phyloP scores from a whole-genome alignment of 192 early-diverging fungal genomes.

The Rhizophagus sp. region DNA sequence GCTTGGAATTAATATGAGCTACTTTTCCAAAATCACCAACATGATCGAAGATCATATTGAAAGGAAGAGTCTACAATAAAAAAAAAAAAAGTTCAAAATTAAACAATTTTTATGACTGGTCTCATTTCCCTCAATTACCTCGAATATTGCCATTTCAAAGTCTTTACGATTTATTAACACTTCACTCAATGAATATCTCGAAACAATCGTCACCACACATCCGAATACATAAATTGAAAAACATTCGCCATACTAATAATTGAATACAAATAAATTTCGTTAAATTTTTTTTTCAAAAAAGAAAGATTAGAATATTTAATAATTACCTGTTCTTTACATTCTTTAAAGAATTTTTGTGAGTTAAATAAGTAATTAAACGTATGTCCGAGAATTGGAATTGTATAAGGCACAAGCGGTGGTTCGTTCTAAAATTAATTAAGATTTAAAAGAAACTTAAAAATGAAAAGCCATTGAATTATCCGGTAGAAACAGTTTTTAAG shows the following conservation, averaged over 20 bases:
- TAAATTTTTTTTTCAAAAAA: background rate
- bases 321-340: constrained; percentile 5
- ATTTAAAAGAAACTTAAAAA: too few species aligned
- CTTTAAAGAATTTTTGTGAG: background rate
- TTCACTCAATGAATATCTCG: background rate
- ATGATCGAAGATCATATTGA: background rate
- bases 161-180: background rate
- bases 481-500: too few species aligned
- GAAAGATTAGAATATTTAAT: background rate
- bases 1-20: background rate
- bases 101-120: background rate
- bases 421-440: constrained; percentile 12
- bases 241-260: constrained; percentile 8
- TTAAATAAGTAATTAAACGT: background rate
- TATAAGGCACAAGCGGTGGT: constrained; percentile 8
- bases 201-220: background rate
- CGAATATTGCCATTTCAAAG: background rate
- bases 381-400: constrained; percentile 21
- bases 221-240: constrained; percentile 23
- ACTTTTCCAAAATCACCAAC: background rate
- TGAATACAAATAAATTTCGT: background rate
- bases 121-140: too few species aligned
- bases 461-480: too few species aligned
- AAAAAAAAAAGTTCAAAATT: too few species aligned
- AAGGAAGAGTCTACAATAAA: background rate